phyloP scores from a whole-genome alignment of 257 asterid genomes.

The Solanum verrucosum region DNA sequence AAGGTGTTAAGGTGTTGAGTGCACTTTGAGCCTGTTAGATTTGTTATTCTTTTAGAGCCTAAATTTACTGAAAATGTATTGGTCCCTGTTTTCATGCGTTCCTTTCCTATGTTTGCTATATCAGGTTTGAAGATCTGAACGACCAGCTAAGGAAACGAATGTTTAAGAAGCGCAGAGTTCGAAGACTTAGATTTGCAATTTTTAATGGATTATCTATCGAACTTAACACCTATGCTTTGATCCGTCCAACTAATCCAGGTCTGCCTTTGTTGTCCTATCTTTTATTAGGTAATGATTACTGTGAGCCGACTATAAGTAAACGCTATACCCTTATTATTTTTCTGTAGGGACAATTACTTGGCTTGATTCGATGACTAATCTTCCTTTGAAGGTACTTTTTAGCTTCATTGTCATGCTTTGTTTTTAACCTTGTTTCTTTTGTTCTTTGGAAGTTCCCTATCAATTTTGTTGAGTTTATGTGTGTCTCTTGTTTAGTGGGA shows the following conservation, averaged over 20 bases:
- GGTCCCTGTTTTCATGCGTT: background rate
- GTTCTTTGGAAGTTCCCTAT: background rate
- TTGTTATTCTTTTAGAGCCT: background rate
- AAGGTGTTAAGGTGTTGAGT: background rate
- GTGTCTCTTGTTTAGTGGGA: background rate
- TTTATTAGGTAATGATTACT: background rate
- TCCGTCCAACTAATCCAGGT: slow-evolving; percentile 96
- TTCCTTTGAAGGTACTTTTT: slow-evolving; percentile 62
- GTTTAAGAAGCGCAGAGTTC: slow-evolving; percentile 89
- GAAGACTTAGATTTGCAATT: slow-evolving; percentile 62
- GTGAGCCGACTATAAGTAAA: background rate
- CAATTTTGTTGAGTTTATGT: background rate
- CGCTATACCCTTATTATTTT: background rate
- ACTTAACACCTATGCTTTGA: slow-evolving; percentile 74
- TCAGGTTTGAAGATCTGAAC: slow-evolving; percentile 83
- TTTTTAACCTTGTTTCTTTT: background rate
- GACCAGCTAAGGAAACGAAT: slow-evolving; percentile 85
- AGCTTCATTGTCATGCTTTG: background rate
- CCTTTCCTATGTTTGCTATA: slow-evolving; percentile 4
- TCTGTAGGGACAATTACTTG: slow-evolving; percentile 71
- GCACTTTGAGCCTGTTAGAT: background rate
- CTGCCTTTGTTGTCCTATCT: slow-evolving; percentile 3
- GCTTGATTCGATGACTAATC: slow-evolving; percentile 89
- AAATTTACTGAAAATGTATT: background rate
- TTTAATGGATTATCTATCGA: slow-evolving; percentile 64